Base-by-base conservation (phyloP, 306 rosid genomes). In the Coriaria nepalensis region DNA sequence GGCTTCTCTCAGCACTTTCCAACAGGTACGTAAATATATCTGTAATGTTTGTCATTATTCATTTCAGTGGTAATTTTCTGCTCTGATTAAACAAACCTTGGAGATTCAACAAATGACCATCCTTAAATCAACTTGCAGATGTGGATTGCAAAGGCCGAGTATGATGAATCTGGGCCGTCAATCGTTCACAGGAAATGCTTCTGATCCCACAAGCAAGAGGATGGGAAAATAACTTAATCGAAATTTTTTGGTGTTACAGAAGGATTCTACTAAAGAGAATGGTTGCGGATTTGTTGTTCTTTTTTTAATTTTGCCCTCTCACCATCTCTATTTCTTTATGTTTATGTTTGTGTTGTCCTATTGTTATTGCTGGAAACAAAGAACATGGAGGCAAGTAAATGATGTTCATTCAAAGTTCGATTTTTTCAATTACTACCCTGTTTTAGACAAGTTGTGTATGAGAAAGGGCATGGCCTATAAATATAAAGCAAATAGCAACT, bases 1-100 rank as follows among this genome's bases (percentile, higher is more conserved):
- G 71, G 96, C 96, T 32, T 87, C 96, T 50, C 96, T 87, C 76
- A 87, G 94, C 80, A 87, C 96, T 73, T 87, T 87, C 94, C 96
- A 88, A 74, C 96, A 88, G 96, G 96, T 87, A 80, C 29, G 45
- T 5, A 5, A 7, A 37, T 6, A 5, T 1, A 35, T 11, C 9
- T 55, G 12, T 37, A 7, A 8, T 33, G 9, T 5, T 13, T 46
- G 7, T 20, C 29, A 20, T 20, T 20, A 20, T 20, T 20, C 29
- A 20, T 20, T 20, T 20, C 29, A 1, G 29, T 20, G 29, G 29
- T 20, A 20, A 20, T 20, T 20, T 20, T 20, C 29, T 20, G 29
- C 29, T 20, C 40, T 35, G 35, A 12, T 51, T 8, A 37, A 35
- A 20, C 7, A 35, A 10, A n/a, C 36, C 46, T 7, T 4, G 48